Percentiles rank a stretch among this genome's conserved stretches.
phyloP scores from a whole-genome alignment of 2,329 filamentous ascomycete genomes.

The Beauveria sp. region DNA sequence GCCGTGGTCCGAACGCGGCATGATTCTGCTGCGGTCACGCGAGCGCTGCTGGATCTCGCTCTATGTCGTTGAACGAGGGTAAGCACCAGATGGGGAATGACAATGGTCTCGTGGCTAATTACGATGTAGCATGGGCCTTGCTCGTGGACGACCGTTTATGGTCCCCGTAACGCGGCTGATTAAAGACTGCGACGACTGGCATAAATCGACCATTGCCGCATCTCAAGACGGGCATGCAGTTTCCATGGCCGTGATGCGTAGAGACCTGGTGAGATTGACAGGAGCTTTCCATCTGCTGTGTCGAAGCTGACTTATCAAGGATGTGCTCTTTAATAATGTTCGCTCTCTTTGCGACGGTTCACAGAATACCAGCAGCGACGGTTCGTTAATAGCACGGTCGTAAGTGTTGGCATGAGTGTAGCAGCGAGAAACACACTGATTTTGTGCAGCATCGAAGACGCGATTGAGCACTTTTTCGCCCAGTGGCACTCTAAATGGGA shows the following conservation, averaged over 20 bases:
- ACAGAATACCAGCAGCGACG: slow-evolving; percentile 38
- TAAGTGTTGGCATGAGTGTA: slow-evolving; percentile 21
- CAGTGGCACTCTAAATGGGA: slow-evolving; percentile 59
- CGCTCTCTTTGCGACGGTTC: slow-evolving; percentile 53
- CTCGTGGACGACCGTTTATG: slow-evolving; percentile 60
- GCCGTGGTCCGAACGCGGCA: slow-evolving; percentile 47
- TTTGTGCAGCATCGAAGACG: slow-evolving; percentile 40
- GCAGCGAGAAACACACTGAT: slow-evolving; percentile 15
- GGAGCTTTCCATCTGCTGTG: neutral
- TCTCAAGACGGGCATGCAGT: slow-evolving; percentile 62
- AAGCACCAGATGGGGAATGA: slow-evolving; percentile 18
- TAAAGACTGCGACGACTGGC: slow-evolving; percentile 62
- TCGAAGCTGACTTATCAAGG: slow-evolving; percentile 26
- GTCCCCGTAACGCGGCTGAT: slow-evolving; percentile 60
- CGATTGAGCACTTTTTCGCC: slow-evolving; percentile 59
- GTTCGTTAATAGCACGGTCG: slow-evolving; percentile 46
- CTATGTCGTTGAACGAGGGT: slow-evolving; percentile 66
- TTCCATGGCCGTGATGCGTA: slow-evolving; percentile 61
- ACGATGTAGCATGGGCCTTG: slow-evolving; percentile 50
- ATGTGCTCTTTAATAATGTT: slow-evolving; percentile 49
- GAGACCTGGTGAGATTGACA: slow-evolving; percentile 48
- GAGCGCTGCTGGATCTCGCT: slow-evolving; percentile 65
- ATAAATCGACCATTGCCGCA: slow-evolving; percentile 54
- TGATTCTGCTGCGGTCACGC: slow-evolving; percentile 53
- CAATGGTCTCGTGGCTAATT: neutral